Conservation (phyloP, 164 flowering plant species). For the Amborella trichopoda region DNA sequence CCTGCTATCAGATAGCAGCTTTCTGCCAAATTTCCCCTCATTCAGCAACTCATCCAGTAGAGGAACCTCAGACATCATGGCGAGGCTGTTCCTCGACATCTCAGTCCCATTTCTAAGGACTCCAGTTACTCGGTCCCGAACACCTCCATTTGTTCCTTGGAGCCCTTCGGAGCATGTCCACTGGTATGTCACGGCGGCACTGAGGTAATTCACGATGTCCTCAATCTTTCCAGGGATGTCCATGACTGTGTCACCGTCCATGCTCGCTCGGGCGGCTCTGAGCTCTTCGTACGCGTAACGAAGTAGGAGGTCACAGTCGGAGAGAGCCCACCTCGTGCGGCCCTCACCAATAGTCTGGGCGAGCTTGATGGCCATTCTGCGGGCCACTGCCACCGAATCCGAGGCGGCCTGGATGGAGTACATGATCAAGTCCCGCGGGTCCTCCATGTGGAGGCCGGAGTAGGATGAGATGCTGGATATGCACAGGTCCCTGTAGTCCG, state of each 20-base stretch:
- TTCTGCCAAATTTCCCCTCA: too few species aligned
- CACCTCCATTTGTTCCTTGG: not conserved
- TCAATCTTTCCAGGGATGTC: not conserved
- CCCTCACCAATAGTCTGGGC: constrained; percentile 39
- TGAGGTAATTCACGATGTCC: not conserved
- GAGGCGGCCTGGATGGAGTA: constrained; percentile 31
- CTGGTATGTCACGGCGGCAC: not conserved
- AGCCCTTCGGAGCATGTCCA: not conserved
- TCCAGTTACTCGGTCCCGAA: too few species aligned
- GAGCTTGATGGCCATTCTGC: constrained; percentile 17
- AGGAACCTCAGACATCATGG: too few species aligned
- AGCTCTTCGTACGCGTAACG: constrained; percentile 29
- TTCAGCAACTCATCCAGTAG: too few species aligned
- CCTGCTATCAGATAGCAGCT: too few species aligned
- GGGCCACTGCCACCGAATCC: constrained; percentile 20
- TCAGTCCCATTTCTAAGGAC: too few species aligned
- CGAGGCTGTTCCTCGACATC: too few species aligned
- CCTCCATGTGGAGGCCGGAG: constrained; percentile 25
- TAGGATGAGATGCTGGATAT: constrained; percentile 19
- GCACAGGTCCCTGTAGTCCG: constrained; percentile 44
- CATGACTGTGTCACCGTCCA: constrained; percentile 9
- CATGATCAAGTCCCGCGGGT: constrained; percentile 44
- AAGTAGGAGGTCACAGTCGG: constrained; percentile 27
- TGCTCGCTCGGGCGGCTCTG: constrained; percentile 8
- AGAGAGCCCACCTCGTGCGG: constrained; percentile 16